Evolutionary conservation across 2,329 filamentous ascomycete genomes (phyloP).

Genomic region (Neofusicoccum laricinum): DNA sequence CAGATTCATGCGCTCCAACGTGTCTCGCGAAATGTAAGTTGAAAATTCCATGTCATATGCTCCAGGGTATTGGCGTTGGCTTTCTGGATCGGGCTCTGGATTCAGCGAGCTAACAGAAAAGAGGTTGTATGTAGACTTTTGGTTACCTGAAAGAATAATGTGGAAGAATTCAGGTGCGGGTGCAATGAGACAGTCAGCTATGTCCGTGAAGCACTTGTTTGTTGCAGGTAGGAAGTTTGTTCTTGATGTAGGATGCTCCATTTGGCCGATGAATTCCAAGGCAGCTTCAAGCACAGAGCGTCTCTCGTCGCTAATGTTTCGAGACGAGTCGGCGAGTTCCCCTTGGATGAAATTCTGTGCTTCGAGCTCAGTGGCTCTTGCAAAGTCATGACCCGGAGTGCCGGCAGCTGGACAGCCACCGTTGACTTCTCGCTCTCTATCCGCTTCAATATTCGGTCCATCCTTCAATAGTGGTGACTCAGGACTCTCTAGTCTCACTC

Average conservation of each 20-base stretch:
- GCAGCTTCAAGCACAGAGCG: constrained; percentile 6
- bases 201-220: background rate
- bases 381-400: background rate
- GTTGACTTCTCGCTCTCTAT: background rate
- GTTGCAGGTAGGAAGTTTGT: background rate
- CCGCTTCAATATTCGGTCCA: background rate
- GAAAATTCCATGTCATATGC: constrained; percentile 1
- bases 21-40: constrained; percentile 25
- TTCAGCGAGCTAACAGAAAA: background rate
- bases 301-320: background rate
- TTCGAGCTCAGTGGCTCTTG: background rate
- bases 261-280: constrained; percentile 8
- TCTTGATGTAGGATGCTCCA: background rate
- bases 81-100: background rate
- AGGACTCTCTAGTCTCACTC: background rate
- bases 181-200: background rate
- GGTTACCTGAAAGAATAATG: constrained; percentile 4
- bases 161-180: constrained; percentile 10
- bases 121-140: background rate
- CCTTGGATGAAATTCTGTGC: constrained; percentile 11
- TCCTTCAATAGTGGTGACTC: background rate
- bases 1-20: constrained; percentile 29
- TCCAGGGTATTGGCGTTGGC: background rate
- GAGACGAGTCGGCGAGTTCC: background rate
- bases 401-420: background rate